Evolutionary conservation across 2,329 filamentous ascomycete genomes (phyloP).

Genomic region (Aspergillus proliferans): DNA sequence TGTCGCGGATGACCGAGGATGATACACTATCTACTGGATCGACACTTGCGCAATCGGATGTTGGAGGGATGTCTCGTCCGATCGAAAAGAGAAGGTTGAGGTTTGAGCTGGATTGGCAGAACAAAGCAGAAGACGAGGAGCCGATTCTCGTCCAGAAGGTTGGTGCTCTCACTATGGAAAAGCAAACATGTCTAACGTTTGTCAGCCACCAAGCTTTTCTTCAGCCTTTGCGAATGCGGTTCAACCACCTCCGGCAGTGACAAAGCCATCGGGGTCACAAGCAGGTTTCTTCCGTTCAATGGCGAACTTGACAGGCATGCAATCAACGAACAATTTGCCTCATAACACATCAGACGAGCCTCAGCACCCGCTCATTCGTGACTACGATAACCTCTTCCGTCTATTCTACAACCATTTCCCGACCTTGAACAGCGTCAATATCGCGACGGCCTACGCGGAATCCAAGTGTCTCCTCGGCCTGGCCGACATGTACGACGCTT

Average conservation of each 20-base stretch:
- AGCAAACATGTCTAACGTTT: slow-evolving; percentile 7
- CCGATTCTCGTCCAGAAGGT: slow-evolving; percentile 85
- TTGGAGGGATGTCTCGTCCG: slow-evolving; percentile 35
- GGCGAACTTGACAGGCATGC: slow-evolving; percentile 62
- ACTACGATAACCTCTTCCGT: slow-evolving; percentile 93
- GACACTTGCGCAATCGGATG: slow-evolving; percentile 32
- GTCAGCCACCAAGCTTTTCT: slow-evolving; percentile 29
- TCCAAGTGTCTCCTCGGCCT: slow-evolving; percentile 83
- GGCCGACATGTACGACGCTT: slow-evolving; percentile 91
- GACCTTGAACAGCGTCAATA: slow-evolving; percentile 73
- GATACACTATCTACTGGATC: slow-evolving; percentile 31
- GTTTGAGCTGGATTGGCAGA: slow-evolving; percentile 78
- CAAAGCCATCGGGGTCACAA: slow-evolving; percentile 56
- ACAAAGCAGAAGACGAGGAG: slow-evolving; percentile 63
- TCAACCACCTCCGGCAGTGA: slow-evolving; percentile 50
- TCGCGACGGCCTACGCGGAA: slow-evolving; percentile 86
- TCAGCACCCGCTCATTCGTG: slow-evolving; percentile 68
- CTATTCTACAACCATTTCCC: slow-evolving; percentile 94
- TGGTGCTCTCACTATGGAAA: slow-evolving; percentile 12
- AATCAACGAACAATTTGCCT: slow-evolving; percentile 48
- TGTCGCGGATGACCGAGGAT: slow-evolving; percentile 33
- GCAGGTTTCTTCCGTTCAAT: slow-evolving; percentile 81
- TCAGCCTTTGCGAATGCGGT: slow-evolving; percentile 52
- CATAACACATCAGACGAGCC: slow-evolving; percentile 54
- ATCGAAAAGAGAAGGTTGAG: slow-evolving; percentile 63